A percentile compares a stretch with the other conserved stretches of the same genome.
phyloP scores from a whole-genome alignment of 768 basidiomycete genomes.

The Naganishia kalamii region DNA sequence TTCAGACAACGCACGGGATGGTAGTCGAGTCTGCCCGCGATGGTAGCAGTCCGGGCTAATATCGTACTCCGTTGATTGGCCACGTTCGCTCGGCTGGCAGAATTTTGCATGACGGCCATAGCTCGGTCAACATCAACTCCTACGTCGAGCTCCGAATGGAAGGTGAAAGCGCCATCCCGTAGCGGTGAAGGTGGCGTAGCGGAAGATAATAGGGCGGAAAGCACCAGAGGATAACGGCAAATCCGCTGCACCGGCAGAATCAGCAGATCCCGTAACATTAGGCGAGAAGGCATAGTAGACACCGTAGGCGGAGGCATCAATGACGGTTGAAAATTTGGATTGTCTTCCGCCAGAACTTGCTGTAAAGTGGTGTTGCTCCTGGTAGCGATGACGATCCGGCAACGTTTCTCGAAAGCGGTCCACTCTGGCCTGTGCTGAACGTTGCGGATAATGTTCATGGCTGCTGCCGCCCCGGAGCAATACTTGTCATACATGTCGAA shows the following conservation, averaged over 20 bases:
- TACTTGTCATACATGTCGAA: constrained; percentile 78
- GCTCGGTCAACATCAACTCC: constrained; percentile 43
- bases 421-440: constrained; percentile 69
- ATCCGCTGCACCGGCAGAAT: constrained; percentile 96
- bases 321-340: constrained; percentile 18
- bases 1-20: constrained; percentile 33
- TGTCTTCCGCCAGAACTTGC: constrained; percentile 30
- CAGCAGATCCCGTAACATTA: constrained; percentile 67
- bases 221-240: constrained; percentile 86
- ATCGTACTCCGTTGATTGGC: constrained; percentile 65
- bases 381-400: constrained; percentile 53
- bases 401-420: constrained; percentile 75
- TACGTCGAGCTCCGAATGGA: constrained; percentile 29
- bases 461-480: constrained; percentile 79
- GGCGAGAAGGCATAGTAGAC: constrained; percentile 30
- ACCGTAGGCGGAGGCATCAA: constrained; percentile 10
- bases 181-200: constrained; percentile 9
- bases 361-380: constrained; percentile 39
- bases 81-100: constrained; percentile 72
- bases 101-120: constrained; percentile 65
- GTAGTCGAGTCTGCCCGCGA: constrained; percentile 60
- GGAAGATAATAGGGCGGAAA: constrained; percentile 53
- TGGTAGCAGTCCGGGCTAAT: constrained; percentile 57
- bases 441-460: constrained; percentile 65
- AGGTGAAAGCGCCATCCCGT: constrained; percentile 10